Base-by-base conservation (phyloP, 192 early-diverging fungal genomes). In the Neocallimastix lanati region DNA sequence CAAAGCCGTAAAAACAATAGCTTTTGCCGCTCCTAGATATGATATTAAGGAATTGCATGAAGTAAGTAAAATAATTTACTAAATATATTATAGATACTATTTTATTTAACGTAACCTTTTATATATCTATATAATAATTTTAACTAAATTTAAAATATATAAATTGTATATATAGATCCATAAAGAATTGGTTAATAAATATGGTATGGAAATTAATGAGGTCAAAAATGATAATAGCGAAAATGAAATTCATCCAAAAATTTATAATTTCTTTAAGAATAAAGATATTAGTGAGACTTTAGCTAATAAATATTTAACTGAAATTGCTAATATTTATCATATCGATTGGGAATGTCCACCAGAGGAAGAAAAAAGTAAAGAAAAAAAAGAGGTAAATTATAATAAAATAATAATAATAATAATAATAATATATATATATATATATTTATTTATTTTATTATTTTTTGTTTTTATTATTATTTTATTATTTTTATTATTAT, bases 1-100 rank as follows among this genome's bases (percentile, higher is more conserved):
- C 25, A 96, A 96, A 81, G 94, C 96, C 12, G 94, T 98, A 0
- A 90, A 93, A 58, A 94, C 95, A 0, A 84, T 99, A 77, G 92
- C 96, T 29, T 99, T 95, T 85, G 93, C 96, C 25, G 92, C 96
- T 29, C 88, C 94, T 0, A 86, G 96, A 36, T 83, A 90, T 28
- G 93, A 96, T 79, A 93, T 94, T 76, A 92, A 93, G 80, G 97
- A 99, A 80, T 88, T 99, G 29, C 33, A 77, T 29, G 76, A 83
- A 16, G 90, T 91, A n/a, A n/a, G n/a, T n/a, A n/a, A n/a, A n/a
- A n/a, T n/a, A n/a, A n/a, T n/a, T n/a, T n/a, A n/a, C n/a, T n/a
- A n/a, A n/a, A n/a, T n/a, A n/a, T n/a, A n/a, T n/a, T n/a, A n/a
- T n/a, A n/a, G n/a, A n/a, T n/a, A n/a, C n/a, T n/a, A n/a, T n/a